Percentiles rank a stretch among this genome's conserved stretches.
These are phyloP conservation scores for Trichoderma brevicompactum DNA, from an alignment of 2,329 filamentous ascomycete species.

Conservation along the genomic window DNA sequence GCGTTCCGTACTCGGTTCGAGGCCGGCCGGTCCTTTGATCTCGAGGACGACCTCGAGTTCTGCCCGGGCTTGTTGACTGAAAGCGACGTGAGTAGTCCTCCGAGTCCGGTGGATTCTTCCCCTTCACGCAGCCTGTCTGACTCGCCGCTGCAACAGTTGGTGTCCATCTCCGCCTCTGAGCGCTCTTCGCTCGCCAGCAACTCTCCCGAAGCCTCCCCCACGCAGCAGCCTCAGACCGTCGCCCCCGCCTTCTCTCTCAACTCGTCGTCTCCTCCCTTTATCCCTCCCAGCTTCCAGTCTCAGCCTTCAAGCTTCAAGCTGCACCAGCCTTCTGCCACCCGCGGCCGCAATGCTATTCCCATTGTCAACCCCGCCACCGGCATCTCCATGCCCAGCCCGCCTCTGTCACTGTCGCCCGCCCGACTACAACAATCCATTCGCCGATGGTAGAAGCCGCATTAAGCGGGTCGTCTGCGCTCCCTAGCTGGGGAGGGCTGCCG, in stretches of 20 bases:
- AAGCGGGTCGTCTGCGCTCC: conserved; percentile 35
- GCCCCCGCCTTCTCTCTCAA: conserved; percentile 77
- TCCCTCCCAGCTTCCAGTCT: conserved; percentile 67
- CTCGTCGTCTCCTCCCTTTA: conserved; percentile 67
- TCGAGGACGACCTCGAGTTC: conserved; percentile 96
- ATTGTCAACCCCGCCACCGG: conserved; percentile 97
- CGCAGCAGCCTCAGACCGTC: conserved; percentile 82
- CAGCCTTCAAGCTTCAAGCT: conserved; percentile 74
- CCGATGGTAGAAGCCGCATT: conserved; percentile 55
- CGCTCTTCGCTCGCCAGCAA: conserved; percentile 93
- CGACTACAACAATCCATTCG: conserved; percentile 62
- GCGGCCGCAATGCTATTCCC: conserved; percentile 91
- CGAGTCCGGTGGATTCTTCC: conserved; percentile 29
- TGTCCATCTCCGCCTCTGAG: conserved; percentile 91
- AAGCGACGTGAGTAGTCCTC: conserved; percentile 73
- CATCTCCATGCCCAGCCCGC: conserved; percentile 84
- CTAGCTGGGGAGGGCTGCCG: conserved; percentile 35
- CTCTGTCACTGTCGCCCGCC: conserved; percentile 69
- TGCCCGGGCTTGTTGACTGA: conserved; percentile 91
- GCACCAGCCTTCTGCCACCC: conserved; percentile 87
- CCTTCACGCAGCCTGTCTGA: conserved; percentile 37
- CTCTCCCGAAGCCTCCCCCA: conserved; percentile 88
- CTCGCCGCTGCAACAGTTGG: conserved; percentile 63
- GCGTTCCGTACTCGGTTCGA: conserved; percentile 88
- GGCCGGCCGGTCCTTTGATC: conserved; percentile 88